These are phyloP conservation scores for Rhizopogon vesiculosus DNA, from an alignment of 768 basidiomycete species.

Conservation along the genomic window DNA sequence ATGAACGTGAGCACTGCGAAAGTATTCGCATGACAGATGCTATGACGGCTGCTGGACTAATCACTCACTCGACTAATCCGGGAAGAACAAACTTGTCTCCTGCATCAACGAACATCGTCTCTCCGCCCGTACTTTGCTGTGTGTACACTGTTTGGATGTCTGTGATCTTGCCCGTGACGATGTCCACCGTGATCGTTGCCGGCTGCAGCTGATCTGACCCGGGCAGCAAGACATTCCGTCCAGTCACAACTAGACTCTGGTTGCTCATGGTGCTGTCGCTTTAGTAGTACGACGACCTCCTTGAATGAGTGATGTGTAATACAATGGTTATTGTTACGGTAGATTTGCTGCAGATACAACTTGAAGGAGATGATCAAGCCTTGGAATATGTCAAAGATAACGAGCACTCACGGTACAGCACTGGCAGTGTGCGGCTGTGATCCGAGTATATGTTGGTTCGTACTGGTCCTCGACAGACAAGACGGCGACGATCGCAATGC, in stretches of 20 bases:
- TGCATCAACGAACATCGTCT: slow-evolving; percentile 36
- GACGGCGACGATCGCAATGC: no score
- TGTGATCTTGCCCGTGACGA: slow-evolving; percentile 55
- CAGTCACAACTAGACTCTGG: slow-evolving; percentile 38
- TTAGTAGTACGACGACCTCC: no score
- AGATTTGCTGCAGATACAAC: no score
- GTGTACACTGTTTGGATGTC: slow-evolving; percentile 37
- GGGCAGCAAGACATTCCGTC: slow-evolving; percentile 54
- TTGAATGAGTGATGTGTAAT: no score
- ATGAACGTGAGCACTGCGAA: slow-evolving; percentile 78
- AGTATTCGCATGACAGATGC: not conserved
- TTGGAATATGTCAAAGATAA: not conserved
- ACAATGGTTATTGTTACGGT: not conserved
- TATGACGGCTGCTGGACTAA: not conserved
- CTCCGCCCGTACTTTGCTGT: slow-evolving; percentile 11
- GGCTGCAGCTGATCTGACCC: slow-evolving; percentile 43
- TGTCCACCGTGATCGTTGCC: slow-evolving; percentile 63
- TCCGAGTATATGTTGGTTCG: not conserved
- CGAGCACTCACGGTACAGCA: not conserved
- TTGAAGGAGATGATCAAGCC: no score
- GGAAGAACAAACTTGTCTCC: slow-evolving; percentile 62
- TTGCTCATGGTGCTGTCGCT: not conserved
- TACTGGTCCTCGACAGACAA: no score
- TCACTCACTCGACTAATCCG: slow-evolving; percentile 69
- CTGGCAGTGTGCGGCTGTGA: no score